These are phyloP conservation scores for Aspergillus felis DNA, from an alignment of 2,329 filamentous ascomycete genomes.

Conservation along the genomic window DNA sequence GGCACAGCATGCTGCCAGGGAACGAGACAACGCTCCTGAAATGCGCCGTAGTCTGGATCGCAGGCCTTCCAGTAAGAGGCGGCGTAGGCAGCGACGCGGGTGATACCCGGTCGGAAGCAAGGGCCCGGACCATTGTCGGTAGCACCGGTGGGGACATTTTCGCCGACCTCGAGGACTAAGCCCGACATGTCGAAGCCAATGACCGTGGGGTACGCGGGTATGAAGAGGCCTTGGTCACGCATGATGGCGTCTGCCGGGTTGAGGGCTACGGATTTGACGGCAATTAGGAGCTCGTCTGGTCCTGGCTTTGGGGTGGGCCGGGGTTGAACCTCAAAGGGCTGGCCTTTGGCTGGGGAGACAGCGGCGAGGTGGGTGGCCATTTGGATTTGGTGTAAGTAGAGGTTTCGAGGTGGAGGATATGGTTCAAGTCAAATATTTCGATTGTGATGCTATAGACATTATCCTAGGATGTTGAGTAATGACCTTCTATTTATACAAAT, in stretches of 20 bases:
- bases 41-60: slow-evolving; percentile 46
- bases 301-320: slow-evolving; percentile 46
- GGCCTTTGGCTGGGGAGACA: slow-evolving; percentile 31
- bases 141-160: slow-evolving; percentile 29
- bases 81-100: slow-evolving; percentile 39
- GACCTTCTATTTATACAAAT: slow-evolving; percentile 5
- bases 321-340: slow-evolving; percentile 35
- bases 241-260: slow-evolving; percentile 47
- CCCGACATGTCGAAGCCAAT: slow-evolving; percentile 41
- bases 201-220: slow-evolving; percentile 40
- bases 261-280: slow-evolving; percentile 46
- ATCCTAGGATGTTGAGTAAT: neutral
- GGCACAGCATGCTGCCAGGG: slow-evolving; percentile 40
- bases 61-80: slow-evolving; percentile 42
- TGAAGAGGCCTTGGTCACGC: slow-evolving; percentile 43
- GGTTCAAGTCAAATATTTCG: neutral
- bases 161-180: slow-evolving; percentile 41
- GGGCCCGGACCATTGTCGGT: slow-evolving; percentile 6
- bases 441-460: neutral
- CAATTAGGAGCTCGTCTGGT: slow-evolving; percentile 46
- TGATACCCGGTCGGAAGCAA: slow-evolving; percentile 28
- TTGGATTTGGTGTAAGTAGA: neutral
- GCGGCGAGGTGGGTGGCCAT: slow-evolving; percentile 43
- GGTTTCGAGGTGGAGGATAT: too few species aligned
- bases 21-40: slow-evolving; percentile 44